These are phyloP conservation scores for Teratosphaeria epicoccoides DNA, from an alignment of 2,329 filamentous ascomycete species.

Conservation along the genomic window DNA sequence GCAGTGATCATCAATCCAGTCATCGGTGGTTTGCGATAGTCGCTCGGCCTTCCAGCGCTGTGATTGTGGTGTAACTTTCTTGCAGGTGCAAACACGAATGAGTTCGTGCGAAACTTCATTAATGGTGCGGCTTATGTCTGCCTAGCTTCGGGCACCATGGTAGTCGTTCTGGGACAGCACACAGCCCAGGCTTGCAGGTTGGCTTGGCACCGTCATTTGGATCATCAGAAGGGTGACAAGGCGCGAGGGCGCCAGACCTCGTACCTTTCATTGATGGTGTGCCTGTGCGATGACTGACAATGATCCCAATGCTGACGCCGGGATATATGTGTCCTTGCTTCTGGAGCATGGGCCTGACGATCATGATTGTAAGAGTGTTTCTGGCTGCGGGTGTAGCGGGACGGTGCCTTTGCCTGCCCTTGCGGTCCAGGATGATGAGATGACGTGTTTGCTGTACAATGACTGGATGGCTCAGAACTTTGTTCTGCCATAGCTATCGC, in stretches of 20 bases:
- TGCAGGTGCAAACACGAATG: background rate
- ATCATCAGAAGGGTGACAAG: background rate
- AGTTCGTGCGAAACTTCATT: background rate
- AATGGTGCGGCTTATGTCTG: background rate
- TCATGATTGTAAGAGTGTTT: background rate
- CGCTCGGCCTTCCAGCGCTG: background rate
- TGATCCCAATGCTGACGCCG: background rate
- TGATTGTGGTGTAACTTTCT: background rate
- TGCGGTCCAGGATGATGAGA: background rate
- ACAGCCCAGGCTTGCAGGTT: background rate
- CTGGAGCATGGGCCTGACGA: background rate
- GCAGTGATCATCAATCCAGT: background rate
- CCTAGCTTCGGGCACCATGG: background rate
- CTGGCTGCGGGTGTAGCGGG: background rate
- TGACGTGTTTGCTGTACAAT: background rate
- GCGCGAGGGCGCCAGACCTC: background rate
- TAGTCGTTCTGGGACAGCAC: background rate
- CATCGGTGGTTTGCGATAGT: background rate
- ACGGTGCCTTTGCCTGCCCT: background rate
- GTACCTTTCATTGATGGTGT: background rate
- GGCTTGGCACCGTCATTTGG: background rate
- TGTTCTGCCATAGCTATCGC: background rate
- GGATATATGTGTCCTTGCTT: background rate
- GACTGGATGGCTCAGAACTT: background rate
- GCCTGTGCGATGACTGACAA: background rate